Evolutionary conservation across 345 rosid species (phyloP).

Genomic region (Corymbia maculata): DNA sequence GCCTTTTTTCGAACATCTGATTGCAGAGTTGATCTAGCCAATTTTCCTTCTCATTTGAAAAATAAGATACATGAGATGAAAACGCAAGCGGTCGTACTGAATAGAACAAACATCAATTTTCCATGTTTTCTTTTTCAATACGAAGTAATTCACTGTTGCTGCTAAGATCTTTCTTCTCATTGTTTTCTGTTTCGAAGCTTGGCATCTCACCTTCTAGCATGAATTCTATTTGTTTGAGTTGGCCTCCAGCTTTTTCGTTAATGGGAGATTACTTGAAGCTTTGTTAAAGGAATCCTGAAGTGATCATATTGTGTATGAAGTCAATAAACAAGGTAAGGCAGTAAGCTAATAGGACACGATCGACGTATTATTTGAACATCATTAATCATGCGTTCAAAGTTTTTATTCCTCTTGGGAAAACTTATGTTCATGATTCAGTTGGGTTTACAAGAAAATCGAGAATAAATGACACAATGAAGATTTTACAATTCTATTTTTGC

Average conservation of each 20-base stretch:
- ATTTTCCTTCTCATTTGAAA: background rate
- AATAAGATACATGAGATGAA: background rate
- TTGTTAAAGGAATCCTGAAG: background rate
- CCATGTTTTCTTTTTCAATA: background rate
- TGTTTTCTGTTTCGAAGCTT: background rate
- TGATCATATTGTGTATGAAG: background rate
- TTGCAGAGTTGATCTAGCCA: background rate
- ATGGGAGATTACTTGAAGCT: background rate
- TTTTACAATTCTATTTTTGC: background rate
- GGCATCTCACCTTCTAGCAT: background rate
- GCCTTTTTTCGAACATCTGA: background rate
- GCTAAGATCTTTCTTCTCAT: background rate
- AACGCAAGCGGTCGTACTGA: background rate
- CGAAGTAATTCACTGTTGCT: background rate
- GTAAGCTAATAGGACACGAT: background rate
- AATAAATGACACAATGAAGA: background rate
- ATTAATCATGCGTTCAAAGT: background rate
- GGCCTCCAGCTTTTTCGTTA: background rate
- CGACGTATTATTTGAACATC: background rate
- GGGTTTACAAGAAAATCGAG: background rate
- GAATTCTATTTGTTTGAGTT: background rate
- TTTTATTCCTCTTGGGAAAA: background rate
- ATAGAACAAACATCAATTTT: background rate
- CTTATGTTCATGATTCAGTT: background rate
- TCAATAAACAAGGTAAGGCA: background rate